Base-by-base conservation (phyloP, 305 asterid genomes). In the Rubia peregrina region DNA sequence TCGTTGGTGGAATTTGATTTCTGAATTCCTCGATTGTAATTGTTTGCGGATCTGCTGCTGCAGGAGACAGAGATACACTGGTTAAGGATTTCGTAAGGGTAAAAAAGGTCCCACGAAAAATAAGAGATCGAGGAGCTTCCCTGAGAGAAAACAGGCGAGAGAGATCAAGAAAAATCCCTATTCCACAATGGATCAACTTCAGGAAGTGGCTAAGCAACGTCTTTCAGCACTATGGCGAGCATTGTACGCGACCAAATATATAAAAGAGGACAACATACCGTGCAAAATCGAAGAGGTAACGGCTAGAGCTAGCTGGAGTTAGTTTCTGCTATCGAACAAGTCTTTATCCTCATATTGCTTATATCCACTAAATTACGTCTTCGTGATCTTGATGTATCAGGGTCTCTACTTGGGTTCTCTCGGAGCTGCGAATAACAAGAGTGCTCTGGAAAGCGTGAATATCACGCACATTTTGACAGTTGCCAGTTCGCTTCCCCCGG, bases 341-440 rank as follows among this genome's bases (percentile, higher is more conserved):
- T 65, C n/a, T 40, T 43, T 3, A 7, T 38, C 44, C 22, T 51
- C 19, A 21, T n/a, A 42, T 55, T 3, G 42, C 17, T 10, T 21
- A n/a, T 12, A 49, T 24, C 7, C 10, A 66, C 64, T 42, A 30
- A 16, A n/a, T 4, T 67, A 13, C 59, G 46, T 41, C 56, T 49
- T 12, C 36, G 44, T 73, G 63, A 67, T 65, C 46, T 67, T 68
- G 67, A 40, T 38, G 74, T 77, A 38, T 42, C 83, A 91, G 96
- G 98, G 96, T 72, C 89, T 91, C 69, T 89, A 69, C 80, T 81
- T 91, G 75, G 98, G 98, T 36, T 91, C 95, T 17, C 65, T 88
- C 48, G 94, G 87, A 72, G 91, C 96, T 81, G 96, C 98, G 56
- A 76, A 68, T 70, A 80, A 82, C 55, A 83, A 61, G 81, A 62